Evolutionary conservation across 2,329 filamentous ascomycete species (phyloP).

Genomic region (Teratosphaeriaceae sp.): DNA sequence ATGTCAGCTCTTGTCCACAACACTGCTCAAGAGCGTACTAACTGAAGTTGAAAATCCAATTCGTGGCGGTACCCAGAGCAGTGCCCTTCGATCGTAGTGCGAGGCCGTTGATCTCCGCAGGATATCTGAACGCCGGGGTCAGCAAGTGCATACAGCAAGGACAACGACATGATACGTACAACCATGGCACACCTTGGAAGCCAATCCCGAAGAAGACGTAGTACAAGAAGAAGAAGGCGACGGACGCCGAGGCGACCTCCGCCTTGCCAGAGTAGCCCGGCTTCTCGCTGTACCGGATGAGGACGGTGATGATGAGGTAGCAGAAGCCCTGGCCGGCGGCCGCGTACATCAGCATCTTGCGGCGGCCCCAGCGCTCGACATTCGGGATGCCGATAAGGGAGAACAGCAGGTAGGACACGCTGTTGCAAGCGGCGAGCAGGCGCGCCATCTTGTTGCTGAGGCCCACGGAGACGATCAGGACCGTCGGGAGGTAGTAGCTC

Average conservation of each 20-base stretch:
- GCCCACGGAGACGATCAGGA: slow-evolving; percentile 53
- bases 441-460: slow-evolving; percentile 46
- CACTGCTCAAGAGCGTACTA: too few relatives aligned
- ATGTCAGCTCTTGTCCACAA: too few relatives aligned
- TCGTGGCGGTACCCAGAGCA: slow-evolving; percentile 44
- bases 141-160: too few relatives aligned
- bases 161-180: slow-evolving; percentile 31
- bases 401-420: slow-evolving; percentile 44
- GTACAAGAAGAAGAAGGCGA: slow-evolving; percentile 28
- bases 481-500: slow-evolving; percentile 43
- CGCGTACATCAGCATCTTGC: slow-evolving; percentile 55
- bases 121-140: too few relatives aligned
- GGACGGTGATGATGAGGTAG: slow-evolving; percentile 46
- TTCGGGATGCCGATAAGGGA: slow-evolving; percentile 41
- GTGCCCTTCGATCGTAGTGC: slow-evolving; percentile 45
- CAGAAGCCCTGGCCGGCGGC: slow-evolving; percentile 47
- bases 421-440: slow-evolving; percentile 52
- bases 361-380: slow-evolving; percentile 48
- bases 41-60: slow-evolving; percentile 46
- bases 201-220: slow-evolving; percentile 46
- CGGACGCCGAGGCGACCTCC: slow-evolving; percentile 28
- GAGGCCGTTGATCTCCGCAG: slow-evolving; percentile 45
- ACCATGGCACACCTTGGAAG: slow-evolving; percentile 33
- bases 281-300: slow-evolving; percentile 38
- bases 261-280: slow-evolving; percentile 19